Percentiles rank a stretch among this genome's conserved stretches.
These are phyloP conservation scores for Vitis hybrid DNA, from an alignment of 177 flowering plant species.

Conservation along the genomic window DNA sequence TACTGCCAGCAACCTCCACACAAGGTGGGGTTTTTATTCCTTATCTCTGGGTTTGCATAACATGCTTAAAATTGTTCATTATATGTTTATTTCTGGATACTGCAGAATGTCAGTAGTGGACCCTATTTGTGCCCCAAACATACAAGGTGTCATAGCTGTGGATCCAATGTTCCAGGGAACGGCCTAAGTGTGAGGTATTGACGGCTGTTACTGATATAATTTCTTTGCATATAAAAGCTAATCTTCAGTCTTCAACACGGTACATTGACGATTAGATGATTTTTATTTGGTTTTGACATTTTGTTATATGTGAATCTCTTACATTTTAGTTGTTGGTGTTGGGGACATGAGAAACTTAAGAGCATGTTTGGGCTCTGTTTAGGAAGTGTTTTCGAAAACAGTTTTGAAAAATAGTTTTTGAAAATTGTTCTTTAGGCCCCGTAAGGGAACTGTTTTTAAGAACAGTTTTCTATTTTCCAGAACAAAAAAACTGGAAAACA, in stretches of 20 bases:
- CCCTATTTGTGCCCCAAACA: conserved; percentile 96
- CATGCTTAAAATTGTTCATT: neutral
- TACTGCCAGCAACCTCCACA: conserved; percentile 98
- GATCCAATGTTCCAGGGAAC: conserved; percentile 89
- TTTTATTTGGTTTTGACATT: neutral
- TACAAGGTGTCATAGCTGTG: conserved; percentile 97
- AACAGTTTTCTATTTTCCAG: no score
- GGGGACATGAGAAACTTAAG: neutral
- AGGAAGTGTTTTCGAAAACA: no score
- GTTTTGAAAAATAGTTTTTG: no score
- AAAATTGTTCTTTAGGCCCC: no score
- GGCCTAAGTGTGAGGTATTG: conserved; percentile 87
- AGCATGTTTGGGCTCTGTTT: no score
- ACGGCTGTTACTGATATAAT: neutral
- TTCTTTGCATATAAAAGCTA: conserved; percentile 1
- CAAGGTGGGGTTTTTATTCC: conserved; percentile 52
- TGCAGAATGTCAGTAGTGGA: conserved; percentile 84
- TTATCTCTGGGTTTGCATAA: conserved; percentile 4
- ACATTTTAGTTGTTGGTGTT: neutral
- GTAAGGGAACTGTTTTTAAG: no score
- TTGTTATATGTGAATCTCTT: neutral
- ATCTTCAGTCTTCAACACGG: neutral
- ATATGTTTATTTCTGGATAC: conserved; percentile 1
- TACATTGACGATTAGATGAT: neutral
- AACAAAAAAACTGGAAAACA: no score